phyloP scores from a whole-genome alignment of 106 monocot species.

The Dendrobium nobile region DNA sequence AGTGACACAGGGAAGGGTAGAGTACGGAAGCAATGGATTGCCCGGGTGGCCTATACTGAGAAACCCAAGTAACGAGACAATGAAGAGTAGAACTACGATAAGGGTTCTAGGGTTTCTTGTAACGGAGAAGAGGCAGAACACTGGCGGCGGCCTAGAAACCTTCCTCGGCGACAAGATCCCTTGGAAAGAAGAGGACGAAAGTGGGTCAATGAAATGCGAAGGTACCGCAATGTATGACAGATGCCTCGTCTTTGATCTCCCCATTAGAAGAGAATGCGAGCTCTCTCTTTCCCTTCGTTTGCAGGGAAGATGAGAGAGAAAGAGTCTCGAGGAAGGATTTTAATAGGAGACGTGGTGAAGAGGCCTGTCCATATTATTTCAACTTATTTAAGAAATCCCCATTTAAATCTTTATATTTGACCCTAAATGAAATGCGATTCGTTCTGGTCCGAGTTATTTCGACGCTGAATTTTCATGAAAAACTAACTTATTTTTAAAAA shows the following conservation, averaged over 20 bases:
- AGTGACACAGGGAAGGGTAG: slow-evolving; percentile 39
- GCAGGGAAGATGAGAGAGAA: not conserved
- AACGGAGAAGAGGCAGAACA: slow-evolving; percentile 3
- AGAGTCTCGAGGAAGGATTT: not conserved
- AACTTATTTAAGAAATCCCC: not conserved
- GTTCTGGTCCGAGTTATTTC: too few species aligned
- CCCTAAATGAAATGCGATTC: too few species aligned
- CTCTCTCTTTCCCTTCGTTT: slow-evolving; percentile 6
- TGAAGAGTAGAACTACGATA: slow-evolving; percentile 28
- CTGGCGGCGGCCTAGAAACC: slow-evolving; percentile 7
- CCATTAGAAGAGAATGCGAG: slow-evolving; percentile 17
- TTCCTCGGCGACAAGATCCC: slow-evolving; percentile 50
- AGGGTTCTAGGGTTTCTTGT: slow-evolving; percentile 16
- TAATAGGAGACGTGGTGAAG: not conserved
- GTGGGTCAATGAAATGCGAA: slow-evolving; percentile 47
- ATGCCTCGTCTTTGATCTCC: slow-evolving; percentile 43
- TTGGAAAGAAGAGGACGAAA: slow-evolving; percentile 43
- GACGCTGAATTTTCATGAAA: too few species aligned
- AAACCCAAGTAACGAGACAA: slow-evolving; percentile 31
- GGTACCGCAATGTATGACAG: slow-evolving; percentile 70
- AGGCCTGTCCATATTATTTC: not conserved
- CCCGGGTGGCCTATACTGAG: slow-evolving; percentile 29
- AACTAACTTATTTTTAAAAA: too few species aligned
- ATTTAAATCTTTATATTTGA: too few species aligned
- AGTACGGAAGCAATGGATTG: slow-evolving; percentile 32